Evolutionary conservation across 305 asterid species (phyloP), one percentile per base, ranked within the genome.

Genomic region (Fraxinus ornus): DNA sequence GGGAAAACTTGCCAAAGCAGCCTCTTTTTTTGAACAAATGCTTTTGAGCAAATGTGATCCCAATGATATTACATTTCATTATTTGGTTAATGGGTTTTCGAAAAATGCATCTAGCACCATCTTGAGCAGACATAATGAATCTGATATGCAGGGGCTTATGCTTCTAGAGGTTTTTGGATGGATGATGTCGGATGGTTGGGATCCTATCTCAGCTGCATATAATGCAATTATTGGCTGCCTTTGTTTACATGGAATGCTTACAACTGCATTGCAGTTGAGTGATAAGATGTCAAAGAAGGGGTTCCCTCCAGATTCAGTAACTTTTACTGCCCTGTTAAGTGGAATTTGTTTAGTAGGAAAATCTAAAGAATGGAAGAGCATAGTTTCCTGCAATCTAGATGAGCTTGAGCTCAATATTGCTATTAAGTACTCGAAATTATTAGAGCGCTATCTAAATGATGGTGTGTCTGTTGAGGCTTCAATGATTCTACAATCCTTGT

Each of bases 1-100:
- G 81, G 98, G 95, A 39, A 86, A 91, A 68, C 89, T 94, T 47
- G 83, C 83, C 72, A 88, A 93, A 86, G 98, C 97, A 26, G 89
- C 95, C 81, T 86, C 82, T 4, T 83, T 86, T 82, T 95, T 93
- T 22, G 98, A 92, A 81, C 89, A 91, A 84, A 94, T 95, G 99
- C 90, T 94, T 84, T 81, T 83, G 86, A 77, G 85, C 84, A 92
- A 89, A 89, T 94, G 98, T 80, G 79, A 52, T 79, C 99, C 98
- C 44, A 93, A 93, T 70, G 95, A 94, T 26, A 80, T 90, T 77
- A 94, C 98, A 7, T 90, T 91, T 91, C 91, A 92, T 87, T 90
- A 90, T 91, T 78, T 95, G 90, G 94, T 91, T 78, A 90, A 93
- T 32, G 98, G 98, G 33, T 83, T 95, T 84, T 90, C 92, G 44